Evolutionary conservation across 2,329 filamentous ascomycete genomes (phyloP).

Genomic region (Penicillium oxalicum): DNA sequence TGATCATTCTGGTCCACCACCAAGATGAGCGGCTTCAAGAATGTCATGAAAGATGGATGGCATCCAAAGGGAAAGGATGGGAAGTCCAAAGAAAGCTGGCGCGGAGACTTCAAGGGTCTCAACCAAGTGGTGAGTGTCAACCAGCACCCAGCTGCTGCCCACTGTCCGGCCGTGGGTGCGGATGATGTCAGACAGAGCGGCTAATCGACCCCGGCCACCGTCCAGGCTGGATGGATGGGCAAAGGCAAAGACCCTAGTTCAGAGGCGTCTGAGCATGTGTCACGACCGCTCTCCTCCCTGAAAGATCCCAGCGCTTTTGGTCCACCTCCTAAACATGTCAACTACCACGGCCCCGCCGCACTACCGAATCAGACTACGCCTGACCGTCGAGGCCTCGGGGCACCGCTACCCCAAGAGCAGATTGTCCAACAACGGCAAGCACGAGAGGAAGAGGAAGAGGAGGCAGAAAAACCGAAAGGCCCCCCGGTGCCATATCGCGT

Average conservation of each 20-base stretch:
- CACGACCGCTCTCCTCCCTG: constrained; percentile 62
- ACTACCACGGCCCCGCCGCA: constrained; percentile 44
- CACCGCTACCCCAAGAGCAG: constrained; percentile 37
- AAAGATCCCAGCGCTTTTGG: constrained; percentile 73
- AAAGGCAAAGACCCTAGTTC: constrained; percentile 45
- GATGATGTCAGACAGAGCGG: constrained; percentile 3
- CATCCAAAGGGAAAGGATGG: constrained; percentile 50
- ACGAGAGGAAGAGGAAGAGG: constrained; percentile 26
- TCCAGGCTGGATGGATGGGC: constrained; percentile 54
- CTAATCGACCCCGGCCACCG: constrained; percentile 9
- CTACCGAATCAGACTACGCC: constrained; percentile 43
- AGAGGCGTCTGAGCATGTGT: constrained; percentile 47
- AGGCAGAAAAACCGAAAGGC: constrained; percentile 34
- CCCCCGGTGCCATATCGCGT: constrained; percentile 61
- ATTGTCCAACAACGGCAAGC: constrained; percentile 27
- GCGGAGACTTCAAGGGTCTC: constrained; percentile 52
- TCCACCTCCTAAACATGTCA: constrained; percentile 66
- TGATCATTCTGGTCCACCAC: neutral
- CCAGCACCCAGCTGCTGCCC: neutral
- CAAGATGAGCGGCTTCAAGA: constrained; percentile 45
- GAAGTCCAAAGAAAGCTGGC: constrained; percentile 47
- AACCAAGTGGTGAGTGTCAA: constrained; percentile 47
- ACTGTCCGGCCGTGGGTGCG: neutral
- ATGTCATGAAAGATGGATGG: constrained; percentile 48
- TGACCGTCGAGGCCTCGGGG: constrained; percentile 40